Conservation (phyloP, 257 asterid genomes). For the Solanum gracilifrons region DNA sequence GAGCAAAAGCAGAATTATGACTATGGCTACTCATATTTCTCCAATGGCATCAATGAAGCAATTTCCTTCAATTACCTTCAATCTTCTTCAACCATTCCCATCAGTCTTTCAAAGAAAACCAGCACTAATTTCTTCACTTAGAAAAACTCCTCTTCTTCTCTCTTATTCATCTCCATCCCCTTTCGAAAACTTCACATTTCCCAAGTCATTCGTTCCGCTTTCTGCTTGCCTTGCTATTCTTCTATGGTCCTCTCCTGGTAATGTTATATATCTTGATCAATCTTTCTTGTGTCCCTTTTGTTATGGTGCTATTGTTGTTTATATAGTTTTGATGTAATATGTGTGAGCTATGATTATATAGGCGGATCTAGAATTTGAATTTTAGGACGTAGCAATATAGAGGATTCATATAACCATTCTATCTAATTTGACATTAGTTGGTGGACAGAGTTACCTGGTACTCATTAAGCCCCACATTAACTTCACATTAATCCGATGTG, state of each 20-base stretch:
- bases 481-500: neutral
- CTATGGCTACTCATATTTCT: neutral
- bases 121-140: neutral
- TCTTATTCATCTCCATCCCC: neutral
- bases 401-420: too few relatives aligned
- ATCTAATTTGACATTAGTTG: too few relatives aligned
- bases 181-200: neutral
- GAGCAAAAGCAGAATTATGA: neutral
- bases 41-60: neutral
- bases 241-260: slow-evolving; percentile 50
- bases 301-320: neutral
- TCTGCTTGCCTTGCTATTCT: slow-evolving; percentile 44
- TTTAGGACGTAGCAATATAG: neutral
- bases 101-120: slow-evolving; percentile 10
- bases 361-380: neutral
- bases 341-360: neutral
- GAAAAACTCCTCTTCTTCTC: neutral
- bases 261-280: neutral
- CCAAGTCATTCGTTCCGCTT: slow-evolving; percentile 15
- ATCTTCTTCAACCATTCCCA: neutral
- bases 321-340: neutral
- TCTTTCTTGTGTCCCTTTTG: slow-evolving; percentile 4
- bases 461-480: neutral
- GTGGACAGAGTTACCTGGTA: too few relatives aligned
- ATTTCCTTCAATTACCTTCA: neutral